phyloP scores from a whole-genome alignment of 257 asterid genomes.

The Ilex asprella region DNA sequence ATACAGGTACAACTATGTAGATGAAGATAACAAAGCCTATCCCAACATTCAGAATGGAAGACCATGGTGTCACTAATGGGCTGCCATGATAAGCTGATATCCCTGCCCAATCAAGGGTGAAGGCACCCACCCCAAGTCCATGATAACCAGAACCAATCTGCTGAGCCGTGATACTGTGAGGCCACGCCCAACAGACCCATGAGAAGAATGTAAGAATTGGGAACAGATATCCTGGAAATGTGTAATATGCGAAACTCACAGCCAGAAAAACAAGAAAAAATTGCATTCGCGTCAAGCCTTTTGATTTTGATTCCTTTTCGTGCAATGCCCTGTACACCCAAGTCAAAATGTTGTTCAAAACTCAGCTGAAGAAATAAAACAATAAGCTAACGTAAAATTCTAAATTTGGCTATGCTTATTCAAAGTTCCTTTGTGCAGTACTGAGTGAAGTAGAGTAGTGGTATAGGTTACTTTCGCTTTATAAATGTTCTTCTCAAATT shows the following conservation, averaged over 20 bases:
- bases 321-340: slow-evolving; percentile 78
- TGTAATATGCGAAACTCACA: slow-evolving; percentile 71
- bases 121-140: slow-evolving; percentile 97
- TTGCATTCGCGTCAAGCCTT: slow-evolving; percentile 74
- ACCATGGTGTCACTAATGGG: slow-evolving; percentile 87
- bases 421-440: background rate
- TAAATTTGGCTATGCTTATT: no score
- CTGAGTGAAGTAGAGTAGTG: background rate
- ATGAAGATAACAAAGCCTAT: slow-evolving; percentile 84
- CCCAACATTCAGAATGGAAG: slow-evolving; percentile 71
- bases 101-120: slow-evolving; percentile 99
- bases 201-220: slow-evolving; percentile 90
- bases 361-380: background rate
- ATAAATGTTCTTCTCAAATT: background rate
- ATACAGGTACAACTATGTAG: slow-evolving; percentile 79
- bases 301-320: slow-evolving; percentile 62
- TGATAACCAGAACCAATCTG: slow-evolving; percentile 95
- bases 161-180: slow-evolving; percentile 86
- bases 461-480: background rate
- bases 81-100: slow-evolving; percentile 98
- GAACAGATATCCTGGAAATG: slow-evolving; percentile 85
- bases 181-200: slow-evolving; percentile 98
- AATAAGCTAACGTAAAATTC: no score
- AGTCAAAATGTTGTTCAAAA: background rate
- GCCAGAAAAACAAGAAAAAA: slow-evolving; percentile 73